Percentiles rank a stretch among this genome's conserved stretches.
These are phyloP conservation scores for Kwoniella heveanensis DNA, from an alignment of 768 basidiomycete species.

Conservation along the genomic window DNA sequence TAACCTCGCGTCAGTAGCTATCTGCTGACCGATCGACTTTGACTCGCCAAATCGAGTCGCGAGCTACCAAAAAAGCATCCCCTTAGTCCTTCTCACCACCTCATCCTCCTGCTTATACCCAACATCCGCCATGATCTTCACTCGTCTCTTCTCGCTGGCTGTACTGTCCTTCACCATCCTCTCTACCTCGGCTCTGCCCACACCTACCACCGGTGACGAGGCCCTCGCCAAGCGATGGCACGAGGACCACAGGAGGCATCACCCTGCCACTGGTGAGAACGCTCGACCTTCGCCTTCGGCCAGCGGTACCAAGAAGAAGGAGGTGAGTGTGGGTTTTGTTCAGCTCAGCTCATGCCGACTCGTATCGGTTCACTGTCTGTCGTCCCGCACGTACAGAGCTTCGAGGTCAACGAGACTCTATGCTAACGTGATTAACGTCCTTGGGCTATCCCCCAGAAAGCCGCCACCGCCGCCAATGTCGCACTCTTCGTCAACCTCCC, in stretches of 20 bases:
- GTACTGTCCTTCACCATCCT: constrained; percentile 6
- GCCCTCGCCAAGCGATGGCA: constrained; percentile 8
- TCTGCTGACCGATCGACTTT: too few species aligned
- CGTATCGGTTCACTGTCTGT: neutral
- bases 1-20: too few species aligned
- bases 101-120: neutral
- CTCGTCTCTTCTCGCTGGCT: constrained; percentile 7
- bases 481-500: neutral
- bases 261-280: constrained; percentile 3
- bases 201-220: constrained; percentile 10
- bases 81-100: neutral
- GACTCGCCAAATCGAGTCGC: too few species aligned
- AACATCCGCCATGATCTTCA: constrained; percentile 8
- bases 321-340: too few species aligned
- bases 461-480: neutral
- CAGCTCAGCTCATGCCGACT: neutral
- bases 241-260: constrained; percentile 13
- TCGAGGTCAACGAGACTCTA: too few species aligned
- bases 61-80: too few species aligned
- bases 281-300: constrained; percentile 12
- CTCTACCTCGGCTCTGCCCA: constrained; percentile 5
- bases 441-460: neutral
- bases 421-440: neutral
- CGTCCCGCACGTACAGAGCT: neutral
- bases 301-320: constrained; percentile 1